phyloP scores from a whole-genome alignment of 1,139 yeast genomes.

The Yamadazyma atlantica region DNA sequence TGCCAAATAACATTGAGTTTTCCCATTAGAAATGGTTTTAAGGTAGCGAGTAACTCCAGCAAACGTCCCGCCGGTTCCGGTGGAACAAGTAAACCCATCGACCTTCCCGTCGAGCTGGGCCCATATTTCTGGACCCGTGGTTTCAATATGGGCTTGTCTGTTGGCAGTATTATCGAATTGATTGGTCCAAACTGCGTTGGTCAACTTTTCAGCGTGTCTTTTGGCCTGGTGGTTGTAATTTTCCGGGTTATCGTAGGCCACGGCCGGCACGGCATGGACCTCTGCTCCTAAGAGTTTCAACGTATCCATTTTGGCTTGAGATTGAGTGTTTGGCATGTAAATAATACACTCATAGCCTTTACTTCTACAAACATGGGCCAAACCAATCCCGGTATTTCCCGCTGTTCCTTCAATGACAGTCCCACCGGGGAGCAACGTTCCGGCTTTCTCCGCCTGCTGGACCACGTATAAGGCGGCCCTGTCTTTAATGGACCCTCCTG shows the following conservation, averaged over 20 bases:
- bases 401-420: conserved; percentile 52
- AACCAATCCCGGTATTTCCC: conserved; percentile 83
- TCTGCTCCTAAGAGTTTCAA: conserved; percentile 77
- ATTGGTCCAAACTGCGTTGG: conserved; percentile 88
- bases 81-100: conserved; percentile 83
- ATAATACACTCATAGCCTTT: conserved; percentile 82
- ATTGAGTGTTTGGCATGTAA: conserved; percentile 88
- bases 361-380: conserved; percentile 84
- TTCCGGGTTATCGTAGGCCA: conserved; percentile 74
- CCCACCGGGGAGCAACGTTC: conserved; percentile 67
- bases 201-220: conserved; percentile 72
- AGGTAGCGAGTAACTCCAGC: conserved; percentile 80
- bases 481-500: conserved; percentile 93
- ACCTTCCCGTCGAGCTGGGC: conserved; percentile 80
- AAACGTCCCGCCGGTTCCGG: conserved; percentile 91
- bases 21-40: conserved; percentile 60
- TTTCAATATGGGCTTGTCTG: conserved; percentile 84
- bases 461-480: conserved; percentile 82
- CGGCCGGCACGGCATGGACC: conserved; percentile 89
- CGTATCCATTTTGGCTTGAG: conserved; percentile 73
- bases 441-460: conserved; percentile 75
- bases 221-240: conserved; percentile 85
- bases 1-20: conserved; percentile 61
- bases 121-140: conserved; percentile 93
- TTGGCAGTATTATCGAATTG: conserved; percentile 87